A percentile compares a stretch with the other conserved stretches of the same genome.
Evolutionary conservation across 2,329 filamentous ascomycete species (phyloP).

Genomic region (Scopulariopsis brevicaulis): DNA sequence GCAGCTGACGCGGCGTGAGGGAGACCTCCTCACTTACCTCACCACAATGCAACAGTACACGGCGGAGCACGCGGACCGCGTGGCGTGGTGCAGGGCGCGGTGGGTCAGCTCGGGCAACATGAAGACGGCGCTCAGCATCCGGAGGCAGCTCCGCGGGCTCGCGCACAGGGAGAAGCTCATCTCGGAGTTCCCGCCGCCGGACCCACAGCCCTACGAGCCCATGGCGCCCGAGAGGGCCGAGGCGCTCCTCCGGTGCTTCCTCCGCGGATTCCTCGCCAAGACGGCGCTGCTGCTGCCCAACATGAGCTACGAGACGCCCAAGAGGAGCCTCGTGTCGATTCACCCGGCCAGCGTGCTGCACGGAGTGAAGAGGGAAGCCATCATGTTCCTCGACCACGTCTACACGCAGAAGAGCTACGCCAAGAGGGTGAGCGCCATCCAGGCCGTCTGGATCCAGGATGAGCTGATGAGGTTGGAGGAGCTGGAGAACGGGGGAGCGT

Average conservation of each 20-base stretch:
- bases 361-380: constrained; percentile 51
- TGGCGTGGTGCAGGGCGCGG: constrained; percentile 45
- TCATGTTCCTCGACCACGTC: constrained; percentile 58
- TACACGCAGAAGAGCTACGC: constrained; percentile 57
- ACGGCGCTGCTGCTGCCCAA: constrained; percentile 51
- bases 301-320: constrained; percentile 48
- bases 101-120: constrained; percentile 49
- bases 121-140: constrained; percentile 50
- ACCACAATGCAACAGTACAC: constrained; percentile 52
- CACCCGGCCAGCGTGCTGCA: constrained; percentile 53
- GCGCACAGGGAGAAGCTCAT: constrained; percentile 42
- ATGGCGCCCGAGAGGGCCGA: constrained; percentile 41
- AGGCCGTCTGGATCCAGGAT: constrained; percentile 47
- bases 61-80: constrained; percentile 41
- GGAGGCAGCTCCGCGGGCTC: constrained; percentile 46
- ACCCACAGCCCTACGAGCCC: constrained; percentile 45
- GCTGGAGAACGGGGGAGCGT: not conserved
- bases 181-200: constrained; percentile 28
- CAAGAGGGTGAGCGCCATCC: constrained; percentile 52
- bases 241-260: constrained; percentile 46
- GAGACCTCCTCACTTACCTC: constrained; percentile 53
- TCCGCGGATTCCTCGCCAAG: constrained; percentile 48
- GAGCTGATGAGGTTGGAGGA: constrained; percentile 21
- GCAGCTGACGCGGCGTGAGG: constrained; percentile 48
- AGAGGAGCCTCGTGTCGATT: constrained; percentile 48